Evolutionary conservation across 75 land plant species (phyloP).

Genomic region (Selaginella tamariscina): DNA sequence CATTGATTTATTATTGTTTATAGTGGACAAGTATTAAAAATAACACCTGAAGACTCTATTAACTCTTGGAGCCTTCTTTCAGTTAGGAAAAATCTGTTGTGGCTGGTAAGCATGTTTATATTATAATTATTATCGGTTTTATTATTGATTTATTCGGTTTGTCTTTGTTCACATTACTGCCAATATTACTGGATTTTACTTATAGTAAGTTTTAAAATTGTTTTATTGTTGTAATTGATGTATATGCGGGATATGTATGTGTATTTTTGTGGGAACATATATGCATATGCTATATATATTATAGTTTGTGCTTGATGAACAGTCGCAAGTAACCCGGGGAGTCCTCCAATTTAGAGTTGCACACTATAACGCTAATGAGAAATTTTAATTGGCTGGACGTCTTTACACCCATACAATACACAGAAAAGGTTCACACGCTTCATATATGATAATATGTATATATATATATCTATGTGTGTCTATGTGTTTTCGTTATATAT

Average conservation of each 20-base stretch:
- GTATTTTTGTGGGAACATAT: too few relatives aligned
- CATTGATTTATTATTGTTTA: constrained; percentile 5
- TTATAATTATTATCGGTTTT: neutral
- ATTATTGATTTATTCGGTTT: too few relatives aligned
- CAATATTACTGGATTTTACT: too few relatives aligned
- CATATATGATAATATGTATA: too few relatives aligned
- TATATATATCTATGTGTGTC: too few relatives aligned
- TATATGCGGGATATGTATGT: too few relatives aligned
- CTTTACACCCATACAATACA: neutral
- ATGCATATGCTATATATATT: neutral
- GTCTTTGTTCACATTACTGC: too few relatives aligned
- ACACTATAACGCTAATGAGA: neutral
- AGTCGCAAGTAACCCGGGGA: neutral
- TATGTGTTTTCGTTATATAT: too few relatives aligned
- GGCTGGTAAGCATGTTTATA: constrained; percentile 45
- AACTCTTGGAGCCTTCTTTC: constrained; percentile 77
- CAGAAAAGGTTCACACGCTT: neutral
- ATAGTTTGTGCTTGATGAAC: neutral
- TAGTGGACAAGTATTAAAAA: constrained; percentile 49
- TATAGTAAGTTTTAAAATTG: too few relatives aligned
- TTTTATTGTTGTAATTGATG: too few relatives aligned
- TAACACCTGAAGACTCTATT: constrained; percentile 48
- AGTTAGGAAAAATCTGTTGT: constrained; percentile 48
- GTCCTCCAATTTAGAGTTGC: neutral
- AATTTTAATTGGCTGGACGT: neutral